These are phyloP conservation scores for Ogataea sp. DNA, from an alignment of 805 yeast genomes.

Conservation along the genomic window DNA sequence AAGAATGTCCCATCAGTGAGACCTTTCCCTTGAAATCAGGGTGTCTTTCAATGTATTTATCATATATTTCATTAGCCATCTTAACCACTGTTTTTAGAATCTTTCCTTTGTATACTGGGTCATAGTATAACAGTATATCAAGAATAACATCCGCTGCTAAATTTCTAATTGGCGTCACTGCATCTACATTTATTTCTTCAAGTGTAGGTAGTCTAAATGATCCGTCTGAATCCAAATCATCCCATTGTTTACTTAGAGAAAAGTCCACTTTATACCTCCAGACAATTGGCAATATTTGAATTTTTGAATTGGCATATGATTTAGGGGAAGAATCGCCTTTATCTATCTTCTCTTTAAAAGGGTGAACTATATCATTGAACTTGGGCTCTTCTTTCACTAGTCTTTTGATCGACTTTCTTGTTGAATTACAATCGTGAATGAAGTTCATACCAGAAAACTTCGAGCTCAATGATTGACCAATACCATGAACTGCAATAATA, in stretches of 20 bases:
- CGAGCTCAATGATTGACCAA: slow-evolving; percentile 82
- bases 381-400: slow-evolving; percentile 34
- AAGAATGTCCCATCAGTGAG: slow-evolving; percentile 82
- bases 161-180: slow-evolving; percentile 68
- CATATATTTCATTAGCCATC: slow-evolving; percentile 58
- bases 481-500: slow-evolving; percentile 88
- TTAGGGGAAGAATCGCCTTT: no score
- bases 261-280: slow-evolving; percentile 83
- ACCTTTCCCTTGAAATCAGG: slow-evolving; percentile 76
- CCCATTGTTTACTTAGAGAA: slow-evolving; percentile 34
- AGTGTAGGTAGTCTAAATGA: slow-evolving; percentile 48
- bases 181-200: slow-evolving; percentile 66
- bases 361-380: slow-evolving; percentile 30
- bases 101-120: slow-evolving; percentile 53
- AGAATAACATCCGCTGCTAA: slow-evolving; percentile 80
- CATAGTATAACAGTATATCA: slow-evolving; percentile 75
- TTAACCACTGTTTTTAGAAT: slow-evolving; percentile 54
- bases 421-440: slow-evolving; percentile 69
- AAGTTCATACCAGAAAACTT: slow-evolving; percentile 78
- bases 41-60: slow-evolving; percentile 49
- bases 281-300: slow-evolving; percentile 83
- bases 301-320: slow-evolving; percentile 45
- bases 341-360: slow-evolving; percentile 14
- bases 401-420: slow-evolving; percentile 50
- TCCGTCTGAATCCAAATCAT: slow-evolving; percentile 30